Percentiles rank a stretch among this genome's conserved stretches.
These are phyloP conservation scores for Rhodotorula kratochvilovae DNA, from an alignment of 768 basidiomycete species.

Conservation along the genomic window DNA sequence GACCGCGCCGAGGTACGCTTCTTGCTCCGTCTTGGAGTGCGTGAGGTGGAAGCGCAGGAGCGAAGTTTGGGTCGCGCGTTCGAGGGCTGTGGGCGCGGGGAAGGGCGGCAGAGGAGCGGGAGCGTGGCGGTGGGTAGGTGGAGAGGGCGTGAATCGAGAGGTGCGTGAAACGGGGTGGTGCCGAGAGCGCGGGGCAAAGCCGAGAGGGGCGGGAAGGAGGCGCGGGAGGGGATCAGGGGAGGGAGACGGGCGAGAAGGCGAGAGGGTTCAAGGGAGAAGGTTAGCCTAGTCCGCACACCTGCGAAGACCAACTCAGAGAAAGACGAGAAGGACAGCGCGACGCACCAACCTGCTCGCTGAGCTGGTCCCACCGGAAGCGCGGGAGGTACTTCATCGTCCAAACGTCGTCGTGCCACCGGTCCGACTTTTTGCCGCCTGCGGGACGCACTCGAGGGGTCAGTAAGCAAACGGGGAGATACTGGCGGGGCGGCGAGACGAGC, in stretches of 20 bases:
- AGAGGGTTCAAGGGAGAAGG: too few species aligned
- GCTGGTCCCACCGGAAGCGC: constrained; percentile 97
- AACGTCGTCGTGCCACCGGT: constrained; percentile 89
- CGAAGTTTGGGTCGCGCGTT: constrained; percentile 79
- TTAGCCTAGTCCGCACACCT: too few species aligned
- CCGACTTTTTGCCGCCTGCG: constrained; percentile 68
- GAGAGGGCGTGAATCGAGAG: constrained; percentile 1
- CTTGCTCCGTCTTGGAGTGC: constrained; percentile 80
- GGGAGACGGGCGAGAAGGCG: too few species aligned
- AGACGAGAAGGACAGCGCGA: constrained; percentile 30
- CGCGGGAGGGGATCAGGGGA: too few species aligned
- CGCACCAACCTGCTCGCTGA: constrained; percentile 96
- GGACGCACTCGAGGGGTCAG: background rate
- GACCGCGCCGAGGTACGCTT: constrained; percentile 87
- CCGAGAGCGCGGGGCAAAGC: too few species aligned
- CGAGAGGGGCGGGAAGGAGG: too few species aligned
- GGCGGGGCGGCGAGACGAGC: too few species aligned
- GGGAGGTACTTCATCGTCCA: constrained; percentile 99
- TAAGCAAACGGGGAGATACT: background rate
- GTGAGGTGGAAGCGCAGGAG: constrained; percentile 86
- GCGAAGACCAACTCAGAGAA: background rate
- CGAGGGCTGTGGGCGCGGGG: constrained; percentile 62
- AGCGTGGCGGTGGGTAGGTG: background rate
- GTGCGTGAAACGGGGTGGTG: too few species aligned
- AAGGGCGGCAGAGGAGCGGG: background rate